A percentile compares a stretch with the other conserved stretches of the same genome.
phyloP scores from a whole-genome alignment of 1,284 basidiomycete species.

The Pseudozyma hubeiensis region DNA sequence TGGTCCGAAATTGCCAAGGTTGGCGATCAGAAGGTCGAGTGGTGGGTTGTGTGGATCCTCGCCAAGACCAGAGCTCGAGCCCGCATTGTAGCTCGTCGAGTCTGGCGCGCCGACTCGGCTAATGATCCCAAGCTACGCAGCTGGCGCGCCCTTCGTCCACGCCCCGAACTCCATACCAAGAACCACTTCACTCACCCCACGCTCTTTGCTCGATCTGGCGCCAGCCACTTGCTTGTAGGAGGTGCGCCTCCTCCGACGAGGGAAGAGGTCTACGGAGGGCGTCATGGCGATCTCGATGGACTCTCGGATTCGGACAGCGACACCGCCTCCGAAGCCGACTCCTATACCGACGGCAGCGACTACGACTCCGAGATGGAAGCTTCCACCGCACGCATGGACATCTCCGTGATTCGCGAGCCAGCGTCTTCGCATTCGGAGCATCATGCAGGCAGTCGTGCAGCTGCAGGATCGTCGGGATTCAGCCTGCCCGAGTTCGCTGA shows the following conservation, averaged over 20 bases:
- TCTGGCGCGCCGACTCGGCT: conserved; percentile 33
- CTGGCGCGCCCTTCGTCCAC: conserved; percentile 39
- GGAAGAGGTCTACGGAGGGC: conserved; percentile 27
- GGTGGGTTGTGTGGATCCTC: conserved; percentile 49
- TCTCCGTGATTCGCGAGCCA: conserved; percentile 28
- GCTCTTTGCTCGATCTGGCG: conserved; percentile 52
- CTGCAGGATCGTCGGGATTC: conserved; percentile 14
- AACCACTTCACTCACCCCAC: conserved; percentile 57
- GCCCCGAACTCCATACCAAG: conserved; percentile 41
- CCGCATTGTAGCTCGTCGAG: conserved; percentile 39
- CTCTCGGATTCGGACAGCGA: conserved; percentile 36
- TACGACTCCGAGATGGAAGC: conserved; percentile 41
- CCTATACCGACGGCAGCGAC: conserved; percentile 41
- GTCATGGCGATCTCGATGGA: conserved; percentile 24
- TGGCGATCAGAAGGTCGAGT: conserved; percentile 45
- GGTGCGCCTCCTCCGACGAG: conserved; percentile 36
- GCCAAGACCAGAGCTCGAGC: conserved; percentile 42
- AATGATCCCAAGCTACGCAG: conserved; percentile 21
- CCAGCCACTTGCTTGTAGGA: conserved; percentile 46
- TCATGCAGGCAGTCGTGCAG: conserved; percentile 6
- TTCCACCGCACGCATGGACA: conserved; percentile 34
- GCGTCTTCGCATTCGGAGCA: conserved; percentile 6
- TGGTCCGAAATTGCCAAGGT: conserved; percentile 45
- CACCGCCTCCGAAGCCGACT: conserved; percentile 39
- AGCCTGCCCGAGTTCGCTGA: conserved; percentile 40